A percentile compares a stretch with the other conserved stretches of the same genome.
Evolutionary conservation across 192 early-diverging fungal genomes (phyloP).

Genomic region (Dissophora globulifera): DNA sequence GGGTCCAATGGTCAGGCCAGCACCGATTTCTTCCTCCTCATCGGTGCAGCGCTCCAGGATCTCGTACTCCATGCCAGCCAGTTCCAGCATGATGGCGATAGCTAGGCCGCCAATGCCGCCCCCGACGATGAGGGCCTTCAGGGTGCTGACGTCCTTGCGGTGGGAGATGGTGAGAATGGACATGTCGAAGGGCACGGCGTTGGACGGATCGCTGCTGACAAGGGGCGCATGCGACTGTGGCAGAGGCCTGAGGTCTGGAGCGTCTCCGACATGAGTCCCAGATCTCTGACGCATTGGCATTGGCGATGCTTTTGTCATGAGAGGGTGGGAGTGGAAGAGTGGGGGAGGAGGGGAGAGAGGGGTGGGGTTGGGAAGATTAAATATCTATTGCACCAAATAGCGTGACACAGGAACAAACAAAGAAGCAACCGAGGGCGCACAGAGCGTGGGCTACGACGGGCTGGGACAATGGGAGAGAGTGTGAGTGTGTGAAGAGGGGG

Average conservation of each 20-base stretch:
- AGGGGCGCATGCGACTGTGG: conserved; percentile 19
- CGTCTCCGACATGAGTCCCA: background rate
- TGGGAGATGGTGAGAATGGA: conserved; percentile 45
- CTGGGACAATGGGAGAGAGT: too few species aligned
- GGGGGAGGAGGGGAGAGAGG: background rate
- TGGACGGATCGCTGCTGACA: conserved; percentile 4
- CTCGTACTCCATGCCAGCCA: conserved; percentile 42
- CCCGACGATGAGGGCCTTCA: conserved; percentile 51
- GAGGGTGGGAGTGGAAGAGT: background rate
- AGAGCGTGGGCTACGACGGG: too few species aligned
- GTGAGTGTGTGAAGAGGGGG: too few species aligned
- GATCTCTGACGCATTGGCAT: conserved; percentile 4
- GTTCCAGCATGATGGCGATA: conserved; percentile 36
- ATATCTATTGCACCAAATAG: background rate
- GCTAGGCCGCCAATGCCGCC: conserved; percentile 41
- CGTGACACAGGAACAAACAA: too few species aligned
- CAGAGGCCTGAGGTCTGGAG: conserved; percentile 25
- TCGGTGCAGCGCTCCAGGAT: conserved; percentile 27
- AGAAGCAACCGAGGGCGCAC: too few species aligned
- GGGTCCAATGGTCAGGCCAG: conserved; percentile 26
- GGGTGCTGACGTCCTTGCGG: conserved; percentile 6
- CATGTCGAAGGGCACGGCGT: conserved; percentile 32
- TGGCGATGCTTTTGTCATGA: too few species aligned
- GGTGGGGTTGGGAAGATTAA: background rate
- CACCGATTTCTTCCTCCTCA: conserved; percentile 18